Base-by-base conservation (phyloP, 208 protist species). In the Jaenimonas drosophilae region DNA sequence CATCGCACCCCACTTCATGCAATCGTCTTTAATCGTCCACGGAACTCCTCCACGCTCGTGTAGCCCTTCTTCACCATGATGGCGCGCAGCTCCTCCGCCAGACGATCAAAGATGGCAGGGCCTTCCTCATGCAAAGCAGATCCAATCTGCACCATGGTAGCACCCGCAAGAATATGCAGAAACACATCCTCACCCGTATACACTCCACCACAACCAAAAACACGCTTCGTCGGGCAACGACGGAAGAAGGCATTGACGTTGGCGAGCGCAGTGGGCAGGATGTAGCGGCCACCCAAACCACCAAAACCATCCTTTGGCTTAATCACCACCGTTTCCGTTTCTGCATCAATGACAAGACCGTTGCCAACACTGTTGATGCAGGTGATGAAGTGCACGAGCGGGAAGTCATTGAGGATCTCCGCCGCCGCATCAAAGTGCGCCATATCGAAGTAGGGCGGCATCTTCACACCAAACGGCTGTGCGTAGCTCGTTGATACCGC, bases 331-430 rank as follows among this genome's bases (percentile, higher is more conserved):
- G 67, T 64, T 69, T 94, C 80, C 25, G 49, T 89, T 40, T 77
- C 85, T 12, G 58, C 49, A 31, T 94, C 85, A 54, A 94, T 88
- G 3, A 88, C 67, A 16, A 94, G 76, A 9, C 71, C 80, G 53
- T 94, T 94, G 17, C 85, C 85, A 27, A 94, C 50, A 57, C 76
- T 90, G 76, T 94, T 94, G 46, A 94, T 67, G 65, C 81, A 90
- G 3, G 79, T 89, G 27, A 94, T 70, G 50, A 89, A 90, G 31
- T 69, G 62, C 21, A 94, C 78, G 28, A 76, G 68, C 14, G 77
- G 69, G 50, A 84, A 88, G 12, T 75, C 70, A 59, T 94, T 90
- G 7, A 94, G 52, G n/a, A 94, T 65, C 4, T 41, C 56, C 20
- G 85, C 85, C 0, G 85, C 78, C 47, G 57, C 49, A 57, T 94